These are phyloP conservation scores for Geranium rotundifolium DNA, from an alignment of 345 rosid genomes.

Conservation along the genomic window DNA sequence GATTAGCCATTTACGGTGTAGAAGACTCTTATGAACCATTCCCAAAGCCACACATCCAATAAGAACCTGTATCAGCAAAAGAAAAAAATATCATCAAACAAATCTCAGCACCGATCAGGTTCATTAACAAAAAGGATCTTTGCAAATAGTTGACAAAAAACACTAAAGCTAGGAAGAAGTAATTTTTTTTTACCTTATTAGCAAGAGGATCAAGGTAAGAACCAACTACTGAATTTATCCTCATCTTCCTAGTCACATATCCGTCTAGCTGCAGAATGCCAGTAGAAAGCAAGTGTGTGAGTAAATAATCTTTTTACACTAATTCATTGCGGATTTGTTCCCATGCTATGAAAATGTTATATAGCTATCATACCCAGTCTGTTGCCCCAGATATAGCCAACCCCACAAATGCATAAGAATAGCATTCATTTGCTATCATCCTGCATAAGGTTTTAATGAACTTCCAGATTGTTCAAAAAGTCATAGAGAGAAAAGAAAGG, in stretches of 20 bases:
- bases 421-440: conserved; percentile 83
- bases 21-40: conserved; percentile 69
- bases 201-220: conserved; percentile 97
- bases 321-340: neutral
- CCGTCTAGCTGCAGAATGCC: conserved; percentile 64
- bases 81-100: neutral
- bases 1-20: conserved; percentile 51
- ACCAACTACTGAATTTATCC: conserved; percentile 81
- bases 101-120: neutral
- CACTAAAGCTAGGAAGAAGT: conserved; percentile 3
- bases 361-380: conserved; percentile 54
- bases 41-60: conserved; percentile 85
- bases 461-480: neutral
- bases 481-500: neutral
- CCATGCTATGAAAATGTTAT: neutral
- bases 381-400: conserved; percentile 77
- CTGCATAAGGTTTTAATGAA: conserved; percentile 20
- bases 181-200: conserved; percentile 53
- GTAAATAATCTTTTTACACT: neutral
- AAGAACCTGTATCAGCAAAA: conserved; percentile 50
- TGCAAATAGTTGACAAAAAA: neutral
- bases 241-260: conserved; percentile 82
- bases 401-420: conserved; percentile 54
- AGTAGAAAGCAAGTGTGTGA: conserved; percentile 1
- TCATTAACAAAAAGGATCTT: neutral